Base-by-base conservation (phyloP, 2,329 filamentous ascomycete species). In the Xylaria sp. region DNA sequence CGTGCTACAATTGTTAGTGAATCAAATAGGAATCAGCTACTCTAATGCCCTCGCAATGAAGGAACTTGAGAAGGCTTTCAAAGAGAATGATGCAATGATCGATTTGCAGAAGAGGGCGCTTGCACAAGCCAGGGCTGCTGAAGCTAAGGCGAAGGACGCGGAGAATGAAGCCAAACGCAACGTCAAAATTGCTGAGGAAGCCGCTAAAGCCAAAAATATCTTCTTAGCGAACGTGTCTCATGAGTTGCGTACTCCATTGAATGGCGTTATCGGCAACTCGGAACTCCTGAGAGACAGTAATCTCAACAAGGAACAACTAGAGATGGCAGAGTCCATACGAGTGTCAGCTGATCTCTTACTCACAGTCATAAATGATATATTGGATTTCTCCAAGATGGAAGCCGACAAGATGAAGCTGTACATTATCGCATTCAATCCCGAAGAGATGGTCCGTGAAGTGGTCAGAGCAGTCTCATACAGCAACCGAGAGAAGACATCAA, bases 381-480 rank as follows among this genome's bases (percentile, higher is more conserved):
- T 97, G 4, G 95, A 98, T 79, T 96, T 97, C 77, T 97, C 94
- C 31, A 96, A 97, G 79, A 93, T 96, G 82, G 93, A 97, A 77
- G 93, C 92, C 2, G 92, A 94, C 72, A 91, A 93, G 77, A 90
- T 97, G 82, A 93, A 96, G 76, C 86, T 94, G 1, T 92, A 92
- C 76, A 85, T 90, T 66, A 89, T 89, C 61, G 87, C 87, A 7
- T 90, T 90, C 79, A 90, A 89, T 70, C 87, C 89, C 0, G 85
- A 87, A 71, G 88, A 90, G 74, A 89, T 90, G 85, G 84, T 91
- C 42, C 84, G 86, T 3, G 89, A 90, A 74, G 88, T 90, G 11
- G 87, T 91, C 17, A 83, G 89, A 31, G 89, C 89, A 2, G 87
- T 86, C 5, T 89, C 88, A 11, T 90, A 90, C 74, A 90, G 88